phyloP scores from a whole-genome alignment of 2,329 filamentous ascomycete genomes.

The Aspergillus sp. region DNA sequence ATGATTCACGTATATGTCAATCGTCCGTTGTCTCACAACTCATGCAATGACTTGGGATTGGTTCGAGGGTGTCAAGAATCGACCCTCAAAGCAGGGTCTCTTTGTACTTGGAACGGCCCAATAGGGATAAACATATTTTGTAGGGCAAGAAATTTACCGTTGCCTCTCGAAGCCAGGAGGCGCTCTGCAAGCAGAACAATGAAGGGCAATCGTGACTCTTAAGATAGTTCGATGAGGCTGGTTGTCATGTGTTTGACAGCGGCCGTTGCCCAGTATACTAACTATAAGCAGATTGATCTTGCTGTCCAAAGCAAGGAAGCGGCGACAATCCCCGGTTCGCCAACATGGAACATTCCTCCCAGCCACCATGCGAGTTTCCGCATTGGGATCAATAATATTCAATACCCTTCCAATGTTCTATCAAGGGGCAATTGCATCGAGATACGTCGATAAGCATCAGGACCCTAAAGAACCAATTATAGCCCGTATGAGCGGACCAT shows the following conservation, averaged over 20 bases:
- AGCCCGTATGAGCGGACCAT: not conserved
- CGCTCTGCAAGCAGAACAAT: not conserved
- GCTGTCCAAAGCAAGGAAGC: not conserved
- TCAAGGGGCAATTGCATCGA: conserved; percentile 2
- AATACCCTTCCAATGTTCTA: not conserved
- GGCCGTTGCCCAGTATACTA: not conserved
- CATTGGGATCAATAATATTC: not conserved
- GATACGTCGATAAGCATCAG: conserved; percentile 13
- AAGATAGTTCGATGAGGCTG: not conserved
- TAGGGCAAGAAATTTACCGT: not conserved
- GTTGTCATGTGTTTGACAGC: not conserved
- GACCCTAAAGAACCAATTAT: conserved; percentile 6
- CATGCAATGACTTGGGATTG: not conserved
- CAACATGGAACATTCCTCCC: not conserved
- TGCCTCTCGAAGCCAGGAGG: not conserved
- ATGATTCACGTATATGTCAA: not conserved
- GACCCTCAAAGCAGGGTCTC: not conserved
- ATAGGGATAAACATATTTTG: not conserved
- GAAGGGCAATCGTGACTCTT: not conserved
- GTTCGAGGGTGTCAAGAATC: not conserved
- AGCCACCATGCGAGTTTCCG: not conserved
- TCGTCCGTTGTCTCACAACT: conserved; percentile 1
- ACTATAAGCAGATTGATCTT: not conserved
- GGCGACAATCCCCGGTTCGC: not conserved
- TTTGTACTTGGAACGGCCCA: not conserved